Evolutionary conservation across 441 rosid genomes (phyloP), one percentile per base, ranked within the genome.

Genomic region (Euphorbia schlechtendalii): DNA sequence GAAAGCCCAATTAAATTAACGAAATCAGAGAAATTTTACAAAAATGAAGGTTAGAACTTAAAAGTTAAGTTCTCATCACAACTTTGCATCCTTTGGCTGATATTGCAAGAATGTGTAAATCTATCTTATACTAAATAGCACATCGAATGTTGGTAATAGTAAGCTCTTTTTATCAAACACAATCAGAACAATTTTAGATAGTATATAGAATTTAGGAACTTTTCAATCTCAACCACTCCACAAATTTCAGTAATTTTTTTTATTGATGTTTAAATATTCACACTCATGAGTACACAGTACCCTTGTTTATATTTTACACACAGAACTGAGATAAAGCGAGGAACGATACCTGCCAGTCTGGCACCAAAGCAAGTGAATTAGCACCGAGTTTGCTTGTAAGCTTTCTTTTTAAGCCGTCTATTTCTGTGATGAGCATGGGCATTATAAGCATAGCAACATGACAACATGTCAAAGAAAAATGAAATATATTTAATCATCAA

Each of bases 361-460:
- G 96, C 62, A 86, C 90, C 74, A 87, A 84, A 71, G 82, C 84
- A 41, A 87, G 81, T 28, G 96, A 87, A 82, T 83, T 87, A 64
- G 96, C 98, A 68, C 98, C 98, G 63, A 94, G 94, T 79, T 94
- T 91, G 84, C 98, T 94, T 25, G 96, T 87, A 74, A 94, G 71
- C 81, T 91, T 94, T 80, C 99, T 87, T 72, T 80, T 94, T 78
- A 94, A 74, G 41, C 99, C 99, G 61, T 94, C 99, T 72, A 86
- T 83, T 80, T 91, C 98, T 91, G 81, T 73, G 65, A 77, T 57
- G 67, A 34, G 62, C 38, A 67, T 8, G 57, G 54, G 13, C 21
- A 40, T 52, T 56, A 38, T 59, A 43, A 74, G 46, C 21, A 51
- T 43, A 74, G 41, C 17, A 51, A 76, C n/a, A 46, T 49, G 5